phyloP scores from a whole-genome alignment of 106 monocot species.

The Hemerocallis citrina region DNA sequence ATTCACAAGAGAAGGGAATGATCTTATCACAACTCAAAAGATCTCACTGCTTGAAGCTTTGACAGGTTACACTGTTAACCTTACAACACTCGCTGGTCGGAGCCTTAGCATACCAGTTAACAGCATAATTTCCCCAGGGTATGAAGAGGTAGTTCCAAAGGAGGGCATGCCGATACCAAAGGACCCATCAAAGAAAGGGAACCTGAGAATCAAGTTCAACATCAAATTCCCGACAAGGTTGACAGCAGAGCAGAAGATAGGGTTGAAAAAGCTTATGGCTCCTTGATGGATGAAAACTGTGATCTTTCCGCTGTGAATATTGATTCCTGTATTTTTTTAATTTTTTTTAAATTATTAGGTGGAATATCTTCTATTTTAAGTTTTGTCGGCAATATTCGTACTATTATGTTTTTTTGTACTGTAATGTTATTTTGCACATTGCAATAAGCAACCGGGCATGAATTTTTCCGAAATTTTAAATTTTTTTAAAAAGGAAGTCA shows the following conservation, averaged over 20 bases:
- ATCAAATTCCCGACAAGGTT: constrained; percentile 43
- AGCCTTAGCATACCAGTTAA: constrained; percentile 32
- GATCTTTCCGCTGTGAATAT: too few species aligned
- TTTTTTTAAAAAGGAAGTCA: too few species aligned
- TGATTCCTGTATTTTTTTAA: too few species aligned
- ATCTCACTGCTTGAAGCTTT: constrained; percentile 53
- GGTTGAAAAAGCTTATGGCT: too few species aligned
- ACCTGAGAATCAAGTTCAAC: constrained; percentile 44
- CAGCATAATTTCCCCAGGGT: constrained; percentile 27
- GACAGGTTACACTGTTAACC: constrained; percentile 42
- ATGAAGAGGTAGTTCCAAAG: constrained; percentile 39
- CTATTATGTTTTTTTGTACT: too few species aligned
- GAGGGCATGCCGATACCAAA: constrained; percentile 71
- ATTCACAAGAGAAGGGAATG: constrained; percentile 20
- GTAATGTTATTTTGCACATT: too few species aligned
- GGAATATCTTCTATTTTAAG: too few species aligned
- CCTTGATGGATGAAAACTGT: too few species aligned
- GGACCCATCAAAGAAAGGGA: constrained; percentile 53
- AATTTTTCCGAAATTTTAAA: too few species aligned
- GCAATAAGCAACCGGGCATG: too few species aligned
- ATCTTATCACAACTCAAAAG: constrained; percentile 36
- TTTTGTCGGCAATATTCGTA: too few species aligned
- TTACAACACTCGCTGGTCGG: constrained; percentile 43
- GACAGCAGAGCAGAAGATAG: background rate
- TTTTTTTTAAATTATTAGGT: too few species aligned